A percentile compares a stretch with the other conserved stretches of the same genome.
These are phyloP conservation scores for Piedraia hortae DNA, from an alignment of 2,329 filamentous ascomycete species.

Conservation along the genomic window DNA sequence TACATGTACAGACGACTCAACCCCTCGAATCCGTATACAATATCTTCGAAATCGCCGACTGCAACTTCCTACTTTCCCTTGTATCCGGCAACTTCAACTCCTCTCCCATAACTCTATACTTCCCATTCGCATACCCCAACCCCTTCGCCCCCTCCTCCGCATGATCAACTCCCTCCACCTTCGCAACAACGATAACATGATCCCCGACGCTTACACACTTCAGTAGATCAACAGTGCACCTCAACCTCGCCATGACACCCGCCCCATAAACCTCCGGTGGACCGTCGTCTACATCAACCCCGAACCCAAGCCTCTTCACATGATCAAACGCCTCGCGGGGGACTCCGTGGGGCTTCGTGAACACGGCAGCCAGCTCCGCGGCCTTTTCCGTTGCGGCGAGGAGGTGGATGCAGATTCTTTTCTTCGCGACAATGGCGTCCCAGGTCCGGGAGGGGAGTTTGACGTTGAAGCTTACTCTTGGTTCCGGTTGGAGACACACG, in stretches of 20 bases:
- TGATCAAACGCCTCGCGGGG: conserved; percentile 5
- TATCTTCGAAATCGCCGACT: conserved; percentile 1
- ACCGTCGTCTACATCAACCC: background rate
- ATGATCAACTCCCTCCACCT: no score
- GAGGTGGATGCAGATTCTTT: conserved; percentile 25
- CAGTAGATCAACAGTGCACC: no score
- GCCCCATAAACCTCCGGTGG: conserved; percentile 1
- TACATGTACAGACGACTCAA: no score
- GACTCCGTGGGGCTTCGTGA: conserved; percentile 8
- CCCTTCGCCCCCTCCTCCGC: background rate
- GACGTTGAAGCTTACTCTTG: conserved; percentile 35
- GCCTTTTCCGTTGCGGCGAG: conserved; percentile 12
- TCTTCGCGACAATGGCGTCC: conserved; percentile 19
- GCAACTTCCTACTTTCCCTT: background rate
- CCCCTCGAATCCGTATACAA: background rate
- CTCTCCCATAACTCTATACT: background rate
- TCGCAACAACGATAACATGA: conserved; percentile 21
- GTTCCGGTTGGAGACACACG: conserved; percentile 25
- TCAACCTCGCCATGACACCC: no score
- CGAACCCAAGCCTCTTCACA: conserved; percentile 1
- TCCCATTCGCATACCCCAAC: conserved; percentile 1
- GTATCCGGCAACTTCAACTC: conserved; percentile 1
- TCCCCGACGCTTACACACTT: conserved; percentile 17
- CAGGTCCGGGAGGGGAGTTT: conserved; percentile 28
- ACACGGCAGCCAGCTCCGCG: conserved; percentile 10